These are phyloP conservation scores for Laetiporus sulphureus DNA, from an alignment of 1,284 basidiomycete species.

Conservation along the genomic window DNA sequence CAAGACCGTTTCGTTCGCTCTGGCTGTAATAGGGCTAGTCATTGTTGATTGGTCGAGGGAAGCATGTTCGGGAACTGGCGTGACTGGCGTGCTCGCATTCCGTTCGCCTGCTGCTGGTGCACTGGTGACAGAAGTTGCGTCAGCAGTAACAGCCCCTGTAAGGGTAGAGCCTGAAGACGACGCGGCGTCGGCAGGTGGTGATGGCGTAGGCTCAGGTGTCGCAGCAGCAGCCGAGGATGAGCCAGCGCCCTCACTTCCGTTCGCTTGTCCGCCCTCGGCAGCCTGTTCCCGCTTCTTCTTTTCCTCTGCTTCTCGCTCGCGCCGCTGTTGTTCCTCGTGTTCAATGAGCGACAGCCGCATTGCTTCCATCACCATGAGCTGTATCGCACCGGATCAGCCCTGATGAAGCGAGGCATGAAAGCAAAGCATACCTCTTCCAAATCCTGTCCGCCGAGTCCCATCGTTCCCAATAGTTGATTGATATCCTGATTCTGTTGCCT, in stretches of 20 bases:
- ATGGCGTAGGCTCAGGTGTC: constrained; percentile 1
- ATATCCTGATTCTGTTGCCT: constrained; percentile 46
- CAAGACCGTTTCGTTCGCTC: neutral
- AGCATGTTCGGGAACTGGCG: neutral
- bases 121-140: neutral
- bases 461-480: constrained; percentile 52
- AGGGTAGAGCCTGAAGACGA: neutral
- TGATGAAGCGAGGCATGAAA: neutral
- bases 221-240: constrained; percentile 6
- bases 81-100: neutral
- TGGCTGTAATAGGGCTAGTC: neutral
- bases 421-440: constrained; percentile 72
- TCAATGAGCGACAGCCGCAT: constrained; percentile 94
- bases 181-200: neutral
- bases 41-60: neutral
- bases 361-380: constrained; percentile 99
- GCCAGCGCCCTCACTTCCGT: constrained; percentile 10
- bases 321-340: constrained; percentile 76
- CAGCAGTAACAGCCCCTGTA: no score
- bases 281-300: constrained; percentile 34
- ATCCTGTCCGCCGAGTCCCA: constrained; percentile 74
- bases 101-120: neutral
- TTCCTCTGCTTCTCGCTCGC: constrained; percentile 54
- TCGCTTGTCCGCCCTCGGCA: constrained; percentile 2
- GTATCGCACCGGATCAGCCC: constrained; percentile 10